A percentile compares a stretch with the other conserved stretches of the same genome.
Conservation (phyloP, 2,329 filamentous ascomycete species). For the Exophiala bonariae region DNA sequence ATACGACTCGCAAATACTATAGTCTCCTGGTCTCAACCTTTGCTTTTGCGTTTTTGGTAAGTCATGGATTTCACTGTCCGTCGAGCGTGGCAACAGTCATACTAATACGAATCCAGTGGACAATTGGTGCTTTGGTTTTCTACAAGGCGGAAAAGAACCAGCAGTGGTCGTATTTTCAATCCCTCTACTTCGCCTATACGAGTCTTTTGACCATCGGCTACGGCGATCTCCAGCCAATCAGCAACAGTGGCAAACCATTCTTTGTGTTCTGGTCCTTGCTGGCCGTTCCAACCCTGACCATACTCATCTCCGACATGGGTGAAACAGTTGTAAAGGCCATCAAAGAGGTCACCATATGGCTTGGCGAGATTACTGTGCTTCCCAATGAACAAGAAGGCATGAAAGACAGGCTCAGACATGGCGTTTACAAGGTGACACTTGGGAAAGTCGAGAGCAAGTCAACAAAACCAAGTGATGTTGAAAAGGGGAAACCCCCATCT, state of each 20-base stretch:
- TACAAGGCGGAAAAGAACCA: constrained; percentile 45
- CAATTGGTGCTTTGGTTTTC: constrained; percentile 53
- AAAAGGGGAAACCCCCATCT: neutral
- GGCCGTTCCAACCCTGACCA: constrained; percentile 55
- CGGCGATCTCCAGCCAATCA: constrained; percentile 48
- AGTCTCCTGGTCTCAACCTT: constrained; percentile 40
- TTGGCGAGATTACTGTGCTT: constrained; percentile 56
- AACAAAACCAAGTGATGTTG: constrained; percentile 6
- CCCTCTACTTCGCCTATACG: constrained; percentile 55
- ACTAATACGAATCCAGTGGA: too few relatives aligned
- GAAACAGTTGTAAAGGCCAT: constrained; percentile 55
- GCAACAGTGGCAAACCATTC: constrained; percentile 54
- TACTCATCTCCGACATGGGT: constrained; percentile 56
- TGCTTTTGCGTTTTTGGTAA: constrained; percentile 34
- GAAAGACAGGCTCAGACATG: constrained; percentile 28
- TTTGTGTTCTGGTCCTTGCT: constrained; percentile 59
- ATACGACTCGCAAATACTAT: constrained; percentile 44
- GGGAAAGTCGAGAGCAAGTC: constrained; percentile 13
- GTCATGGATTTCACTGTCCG: too few relatives aligned
- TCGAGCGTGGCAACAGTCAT: too few relatives aligned
- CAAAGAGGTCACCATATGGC: constrained; percentile 55
- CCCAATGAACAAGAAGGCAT: constrained; percentile 48
- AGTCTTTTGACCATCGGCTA: constrained; percentile 58
- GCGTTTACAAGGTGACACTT: constrained; percentile 28
- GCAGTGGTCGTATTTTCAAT: constrained; percentile 54